A percentile compares a stretch with the other conserved stretches of the same genome.
Evolutionary conservation across 2,329 filamentous ascomycete genomes (phyloP).

Genomic region (Fonsecaea multimorphosa): DNA sequence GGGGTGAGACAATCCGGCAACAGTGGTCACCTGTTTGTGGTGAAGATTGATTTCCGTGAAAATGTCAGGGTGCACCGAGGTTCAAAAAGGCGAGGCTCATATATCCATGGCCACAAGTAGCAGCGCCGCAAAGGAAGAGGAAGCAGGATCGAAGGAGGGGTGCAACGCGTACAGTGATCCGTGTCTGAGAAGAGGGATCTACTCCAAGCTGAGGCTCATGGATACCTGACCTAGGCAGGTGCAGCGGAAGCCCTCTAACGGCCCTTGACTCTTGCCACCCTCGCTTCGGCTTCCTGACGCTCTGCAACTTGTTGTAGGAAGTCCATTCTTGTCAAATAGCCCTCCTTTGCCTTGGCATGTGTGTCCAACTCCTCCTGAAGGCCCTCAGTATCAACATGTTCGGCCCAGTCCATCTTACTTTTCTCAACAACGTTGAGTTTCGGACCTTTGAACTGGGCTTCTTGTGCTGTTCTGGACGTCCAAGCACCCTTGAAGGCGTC

Average conservation of each 20-base stretch:
- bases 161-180: background rate
- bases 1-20: background rate
- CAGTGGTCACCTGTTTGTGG: background rate
- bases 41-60: background rate
- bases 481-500: conserved; percentile 43
- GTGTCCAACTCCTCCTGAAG: conserved; percentile 66
- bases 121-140: background rate
- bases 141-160: background rate
- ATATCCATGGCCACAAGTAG: background rate
- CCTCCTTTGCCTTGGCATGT: conserved; percentile 67
- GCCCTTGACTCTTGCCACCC: conserved; percentile 57
- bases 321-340: conserved; percentile 66
- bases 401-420: conserved; percentile 69
- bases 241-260: conserved; percentile 5
- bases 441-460: conserved; percentile 53
- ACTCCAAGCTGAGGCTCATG: background rate
- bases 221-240: background rate
- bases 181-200: background rate
- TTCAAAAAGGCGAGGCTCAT: background rate
- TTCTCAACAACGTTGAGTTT: conserved; percentile 72
- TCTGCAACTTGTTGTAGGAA: conserved; percentile 66
- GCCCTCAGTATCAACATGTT: conserved; percentile 66
- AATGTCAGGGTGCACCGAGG: background rate
- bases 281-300: conserved; percentile 62
- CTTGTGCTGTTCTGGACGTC: conserved; percentile 36